Percentiles rank a stretch among this genome's conserved stretches.
Conservation (phyloP, 2,329 filamentous ascomycete genomes). For the Ascochyta lentis region DNA sequence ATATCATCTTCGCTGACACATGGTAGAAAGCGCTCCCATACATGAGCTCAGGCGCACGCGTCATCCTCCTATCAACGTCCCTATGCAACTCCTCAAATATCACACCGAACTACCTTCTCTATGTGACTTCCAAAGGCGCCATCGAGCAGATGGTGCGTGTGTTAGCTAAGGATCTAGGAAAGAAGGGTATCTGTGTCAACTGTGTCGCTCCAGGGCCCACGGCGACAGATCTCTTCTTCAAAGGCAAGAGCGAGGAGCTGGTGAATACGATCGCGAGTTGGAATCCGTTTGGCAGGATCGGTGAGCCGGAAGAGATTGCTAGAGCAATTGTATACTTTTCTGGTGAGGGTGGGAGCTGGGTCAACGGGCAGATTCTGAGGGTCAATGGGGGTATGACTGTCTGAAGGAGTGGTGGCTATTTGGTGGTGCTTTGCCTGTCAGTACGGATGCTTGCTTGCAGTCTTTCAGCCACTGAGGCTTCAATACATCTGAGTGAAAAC, state of each 20-base stretch:
- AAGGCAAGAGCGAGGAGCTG: slow-evolving; percentile 46
- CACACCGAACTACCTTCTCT: slow-evolving; percentile 46
- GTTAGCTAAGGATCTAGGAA: slow-evolving; percentile 62
- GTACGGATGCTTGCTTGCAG: too few species aligned
- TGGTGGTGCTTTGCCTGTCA: too few species aligned
- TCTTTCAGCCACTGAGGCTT: too few species aligned
- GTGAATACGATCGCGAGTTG: slow-evolving; percentile 25
- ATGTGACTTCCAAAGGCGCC: slow-evolving; percentile 64
- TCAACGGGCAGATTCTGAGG: slow-evolving; percentile 38
- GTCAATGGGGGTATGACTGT: slow-evolving; percentile 37
- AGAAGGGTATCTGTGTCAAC: slow-evolving; percentile 61
- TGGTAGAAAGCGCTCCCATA: slow-evolving; percentile 33
- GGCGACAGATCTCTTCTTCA: slow-evolving; percentile 62
- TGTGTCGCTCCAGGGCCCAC: slow-evolving; percentile 62
- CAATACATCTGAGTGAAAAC: too few species aligned
- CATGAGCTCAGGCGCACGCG: slow-evolving; percentile 18
- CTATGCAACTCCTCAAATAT: slow-evolving; percentile 23
- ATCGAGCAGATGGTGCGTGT: slow-evolving; percentile 65
- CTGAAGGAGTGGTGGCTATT: too few species aligned
- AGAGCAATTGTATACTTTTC: slow-evolving; percentile 29
- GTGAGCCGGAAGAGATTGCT: slow-evolving; percentile 36
- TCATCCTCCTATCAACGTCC: slow-evolving; percentile 32
- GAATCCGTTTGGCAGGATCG: slow-evolving; percentile 31
- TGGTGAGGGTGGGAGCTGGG: slow-evolving; percentile 28
- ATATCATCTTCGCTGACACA: slow-evolving; percentile 47